Percentiles rank a stretch among this genome's conserved stretches.
Evolutionary conservation across 1,284 basidiomycete genomes (phyloP).

Genomic region (Papiliotrema flavescens): DNA sequence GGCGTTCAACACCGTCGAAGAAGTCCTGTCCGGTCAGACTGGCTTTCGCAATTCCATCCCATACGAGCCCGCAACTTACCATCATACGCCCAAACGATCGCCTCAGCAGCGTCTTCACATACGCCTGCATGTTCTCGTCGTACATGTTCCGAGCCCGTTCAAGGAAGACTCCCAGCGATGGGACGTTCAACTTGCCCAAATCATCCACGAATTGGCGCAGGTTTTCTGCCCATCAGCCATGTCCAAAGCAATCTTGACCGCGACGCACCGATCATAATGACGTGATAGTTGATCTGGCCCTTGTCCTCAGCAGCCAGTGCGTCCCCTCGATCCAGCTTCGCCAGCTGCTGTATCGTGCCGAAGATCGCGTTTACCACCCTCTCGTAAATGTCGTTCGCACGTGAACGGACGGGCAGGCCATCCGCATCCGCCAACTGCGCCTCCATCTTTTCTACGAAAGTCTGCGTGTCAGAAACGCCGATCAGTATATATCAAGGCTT

Average conservation of each 20-base stretch:
- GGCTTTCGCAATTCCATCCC: background rate
- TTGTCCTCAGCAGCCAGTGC: constrained; percentile 76
- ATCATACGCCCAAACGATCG: constrained; percentile 83
- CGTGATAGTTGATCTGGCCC: constrained; percentile 92
- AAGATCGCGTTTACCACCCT: constrained; percentile 85
- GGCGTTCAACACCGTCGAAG: constrained; percentile 84
- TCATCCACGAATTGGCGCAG: constrained; percentile 91
- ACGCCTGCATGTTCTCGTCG: constrained; percentile 78
- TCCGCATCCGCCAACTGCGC: constrained; percentile 75
- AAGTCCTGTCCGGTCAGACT: constrained; percentile 64
- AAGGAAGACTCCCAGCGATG: constrained; percentile 64
- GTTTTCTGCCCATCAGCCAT: constrained; percentile 63
- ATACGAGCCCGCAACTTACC: constrained; percentile 54
- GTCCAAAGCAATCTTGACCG: background rate
- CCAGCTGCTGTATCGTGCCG: constrained; percentile 88
- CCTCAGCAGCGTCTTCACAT: constrained; percentile 81
- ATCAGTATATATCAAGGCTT: background rate
- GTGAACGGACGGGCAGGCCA: constrained; percentile 69
- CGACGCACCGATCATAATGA: constrained; percentile 82
- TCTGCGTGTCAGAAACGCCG: constrained; percentile 23
- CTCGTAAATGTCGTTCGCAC: constrained; percentile 80
- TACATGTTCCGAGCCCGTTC: constrained; percentile 77
- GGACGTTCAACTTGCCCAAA: constrained; percentile 59
- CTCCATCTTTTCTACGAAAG: constrained; percentile 79
- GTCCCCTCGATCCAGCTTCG: constrained; percentile 73